Base-by-base conservation (phyloP, 805 yeast species). In the Kazachstania bromeliacearum region DNA sequence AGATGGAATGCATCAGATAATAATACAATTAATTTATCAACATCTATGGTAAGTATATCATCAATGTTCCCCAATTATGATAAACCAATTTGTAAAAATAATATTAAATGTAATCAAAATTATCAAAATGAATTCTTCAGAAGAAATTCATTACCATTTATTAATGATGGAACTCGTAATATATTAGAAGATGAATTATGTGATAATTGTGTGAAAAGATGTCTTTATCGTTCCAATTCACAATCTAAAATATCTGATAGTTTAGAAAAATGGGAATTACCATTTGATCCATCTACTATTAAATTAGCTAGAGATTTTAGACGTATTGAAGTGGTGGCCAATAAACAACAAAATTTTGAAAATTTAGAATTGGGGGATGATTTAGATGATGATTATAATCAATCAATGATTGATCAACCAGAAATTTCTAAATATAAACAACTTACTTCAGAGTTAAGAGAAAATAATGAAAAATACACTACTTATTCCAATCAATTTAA, bases 221-320 rank as follows among this genome's bases (percentile, higher is more conserved):
- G 18, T 20, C 3, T 47, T 5, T 33, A 47, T 34, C 45, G 59
- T n/a, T 46, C 52, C 25, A 41, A 43, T 27, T 51, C 59, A 3
- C 31, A 38, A 4, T 55, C 62, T 3, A 39, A 46, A 22, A 41
- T 57, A 3, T 50, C 46, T 27, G 53, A 55, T 20, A 42, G 41
- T 2, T 30, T 55, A 5, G 55, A 51, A 17, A 30, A 36, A n/a
- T 57, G 62, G 62, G 33, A 35, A 1, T 22, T 48, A 20, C 60
- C 62, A 3, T 57, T 55, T 37, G 58, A 57, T 35, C 50, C 57
- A 2, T 55, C 62, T 9, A 36, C 47, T n/a, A 47, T 55, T 2
- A 49, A 38, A 36, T 33, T 53, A 35, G 62, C 60, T 9, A 44
- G 58, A 35, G 53, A 57, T 39, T 34, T 54, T n/a, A 35, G 48